Evolutionary conservation across 2,329 filamentous ascomycete genomes (phyloP).

Genomic region (Trichophyton simii): DNA sequence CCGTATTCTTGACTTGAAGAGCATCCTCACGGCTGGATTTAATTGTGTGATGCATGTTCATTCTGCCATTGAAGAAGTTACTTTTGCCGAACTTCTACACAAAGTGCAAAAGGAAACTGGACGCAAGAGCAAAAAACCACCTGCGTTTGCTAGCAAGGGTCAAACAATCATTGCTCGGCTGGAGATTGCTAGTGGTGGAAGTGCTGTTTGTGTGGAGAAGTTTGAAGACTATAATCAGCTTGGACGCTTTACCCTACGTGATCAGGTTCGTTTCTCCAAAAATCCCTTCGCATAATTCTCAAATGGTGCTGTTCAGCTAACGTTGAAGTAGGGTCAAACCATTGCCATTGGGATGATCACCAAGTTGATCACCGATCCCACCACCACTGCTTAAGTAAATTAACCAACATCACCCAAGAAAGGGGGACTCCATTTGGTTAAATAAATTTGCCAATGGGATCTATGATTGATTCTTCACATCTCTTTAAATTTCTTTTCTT

Average conservation of each 20-base stretch:
- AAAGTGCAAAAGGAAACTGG: slow-evolving; percentile 91
- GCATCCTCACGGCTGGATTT: slow-evolving; percentile 84
- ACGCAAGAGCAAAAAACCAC: slow-evolving; percentile 83
- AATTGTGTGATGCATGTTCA: slow-evolving; percentile 97
- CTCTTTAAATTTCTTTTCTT: not conserved
- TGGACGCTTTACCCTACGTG: slow-evolving; percentile 78
- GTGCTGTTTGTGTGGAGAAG: slow-evolving; percentile 79
- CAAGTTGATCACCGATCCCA: slow-evolving; percentile 53
- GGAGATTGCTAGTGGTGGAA: slow-evolving; percentile 72
- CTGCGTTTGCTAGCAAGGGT: slow-evolving; percentile 70
- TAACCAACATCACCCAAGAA: not conserved
- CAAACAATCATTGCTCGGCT: slow-evolving; percentile 84
- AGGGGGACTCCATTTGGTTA: not conserved
- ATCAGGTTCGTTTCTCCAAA: slow-evolving; percentile 50
- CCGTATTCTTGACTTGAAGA: slow-evolving; percentile 85
- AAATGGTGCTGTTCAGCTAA: slow-evolving; percentile 9
- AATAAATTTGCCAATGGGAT: not conserved
- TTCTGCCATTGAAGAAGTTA: slow-evolving; percentile 94
- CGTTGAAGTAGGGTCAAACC: slow-evolving; percentile 65
- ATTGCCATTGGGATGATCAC: slow-evolving; percentile 99
- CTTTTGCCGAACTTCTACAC: slow-evolving; percentile 75
- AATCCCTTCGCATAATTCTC: slow-evolving; percentile 11
- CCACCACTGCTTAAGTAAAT: not conserved
- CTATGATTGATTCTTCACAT: not conserved
- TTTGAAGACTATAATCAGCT: slow-evolving; percentile 96